Base-by-base conservation (phyloP, 441 rosid species). In the Jatropha multifida region DNA sequence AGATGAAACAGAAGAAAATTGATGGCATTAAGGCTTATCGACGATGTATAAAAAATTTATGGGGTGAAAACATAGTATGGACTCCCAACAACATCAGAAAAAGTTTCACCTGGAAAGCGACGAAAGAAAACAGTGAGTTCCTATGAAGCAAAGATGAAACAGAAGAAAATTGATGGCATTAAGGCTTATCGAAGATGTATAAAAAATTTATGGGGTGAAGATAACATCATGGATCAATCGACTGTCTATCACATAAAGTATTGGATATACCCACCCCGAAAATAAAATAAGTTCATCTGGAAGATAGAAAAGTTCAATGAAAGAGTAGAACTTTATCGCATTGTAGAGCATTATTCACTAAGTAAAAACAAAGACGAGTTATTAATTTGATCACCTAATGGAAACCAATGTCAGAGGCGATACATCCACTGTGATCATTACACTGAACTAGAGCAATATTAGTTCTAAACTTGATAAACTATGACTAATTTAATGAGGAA, bases 21-120 rank as follows among this genome's bases (percentile, higher is more conserved):
- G 32, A 56, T 46, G 40, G 40, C 9, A 40, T 62, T 5, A 59
- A 42, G 58, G 69, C 20, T 46, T 17, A 17, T 44, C 32, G 32
- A 1, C 0, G 32, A 32, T 32, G 32, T 32, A 32, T 32, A 1
- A 32, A 32, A 32, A 32, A 32, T 32, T 32, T 32, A 32, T 32
- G 32, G 32, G 32, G 32, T 32, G 32, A 32, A 32, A 38, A 89
- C 91, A 64, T 89, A 88, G 69, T 84, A 88, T 10, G 94, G 91
- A 69, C 94, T 89, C 56, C 94, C 94, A 59, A 88, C 94, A 76
- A 89, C 91, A 80, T 90, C 94, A 27, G 69, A 62, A 63, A 86
- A 82, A 37, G 40, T 68, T 81, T 90, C 84, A 37, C 85, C 94
- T 88, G 80, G 23, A 81, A 54, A 73, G 32, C 8, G 68, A 49